Percentiles rank a stretch among this genome's conserved stretches.
Evolutionary conservation across 208 protist genomes (phyloP).

Genomic region (Sergeia podlipaevii): DNA sequence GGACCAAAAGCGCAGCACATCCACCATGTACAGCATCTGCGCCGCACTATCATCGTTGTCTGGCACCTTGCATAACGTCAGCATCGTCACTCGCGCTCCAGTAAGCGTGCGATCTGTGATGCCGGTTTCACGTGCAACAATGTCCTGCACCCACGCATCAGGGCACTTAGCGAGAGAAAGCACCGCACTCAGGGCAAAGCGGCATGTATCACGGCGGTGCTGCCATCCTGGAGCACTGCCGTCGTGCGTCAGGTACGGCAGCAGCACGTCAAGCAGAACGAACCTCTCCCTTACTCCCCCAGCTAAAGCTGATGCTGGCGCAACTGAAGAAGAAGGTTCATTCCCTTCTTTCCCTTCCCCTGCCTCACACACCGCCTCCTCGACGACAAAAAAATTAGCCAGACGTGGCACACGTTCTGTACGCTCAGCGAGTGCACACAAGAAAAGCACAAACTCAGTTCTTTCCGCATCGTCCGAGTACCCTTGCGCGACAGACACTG

Average conservation of each 20-base stretch:
- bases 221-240: constrained; percentile 29
- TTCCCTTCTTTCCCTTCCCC: too few species aligned
- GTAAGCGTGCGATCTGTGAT: constrained; percentile 30
- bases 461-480: constrained; percentile 17
- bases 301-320: too few species aligned
- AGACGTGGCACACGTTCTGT: constrained; percentile 62
- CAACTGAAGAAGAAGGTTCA: background rate
- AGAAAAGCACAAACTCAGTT: constrained; percentile 42
- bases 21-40: constrained; percentile 54
- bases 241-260: constrained; percentile 48
- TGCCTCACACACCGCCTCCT: background rate
- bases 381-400: constrained; percentile 39
- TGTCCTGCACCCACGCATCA: constrained; percentile 51
- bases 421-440: constrained; percentile 56
- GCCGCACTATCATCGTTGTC: constrained; percentile 54
- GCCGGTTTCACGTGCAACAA: constrained; percentile 29
- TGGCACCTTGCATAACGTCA: constrained; percentile 81
- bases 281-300: constrained; percentile 14
- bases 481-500: background rate
- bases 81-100: constrained; percentile 39
- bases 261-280: constrained; percentile 35
- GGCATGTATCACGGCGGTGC: constrained; percentile 47
- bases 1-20: constrained; percentile 60
- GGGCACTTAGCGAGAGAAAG: constrained; percentile 68
- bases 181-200: constrained; percentile 54